A percentile compares a stretch with the other conserved stretches of the same genome.
These are phyloP conservation scores for Bromus sterilis DNA, from an alignment of 176 grass and related monocot species.

Conservation along the genomic window DNA sequence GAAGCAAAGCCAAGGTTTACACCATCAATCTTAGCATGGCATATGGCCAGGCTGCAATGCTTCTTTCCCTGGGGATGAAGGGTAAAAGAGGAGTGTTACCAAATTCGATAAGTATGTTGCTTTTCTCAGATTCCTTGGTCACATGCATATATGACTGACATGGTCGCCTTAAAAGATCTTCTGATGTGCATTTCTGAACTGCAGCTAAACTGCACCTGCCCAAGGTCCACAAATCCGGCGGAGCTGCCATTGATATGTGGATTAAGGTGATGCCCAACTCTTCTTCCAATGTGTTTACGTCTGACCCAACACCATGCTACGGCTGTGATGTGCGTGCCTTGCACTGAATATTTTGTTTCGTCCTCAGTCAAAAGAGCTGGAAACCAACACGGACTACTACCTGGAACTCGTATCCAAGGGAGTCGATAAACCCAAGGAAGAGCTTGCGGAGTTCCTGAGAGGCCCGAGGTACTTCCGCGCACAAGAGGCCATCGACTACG, in stretches of 20 bases:
- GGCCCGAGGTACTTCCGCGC: slow-evolving; percentile 63
- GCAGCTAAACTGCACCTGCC: slow-evolving; percentile 71
- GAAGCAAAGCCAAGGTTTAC: slow-evolving; percentile 80
- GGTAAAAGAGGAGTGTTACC: slow-evolving; percentile 69
- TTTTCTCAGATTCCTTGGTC: neutral
- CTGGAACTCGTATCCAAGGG: slow-evolving; percentile 55
- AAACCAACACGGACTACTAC: slow-evolving; percentile 71
- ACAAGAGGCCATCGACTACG: slow-evolving; percentile 74
- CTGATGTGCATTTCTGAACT: slow-evolving; percentile 12
- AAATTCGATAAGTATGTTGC: slow-evolving; percentile 63
- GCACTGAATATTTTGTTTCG: neutral
- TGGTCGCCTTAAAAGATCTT: neutral
- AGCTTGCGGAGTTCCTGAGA: slow-evolving; percentile 59
- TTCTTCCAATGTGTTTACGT: neutral
- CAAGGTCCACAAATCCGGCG: slow-evolving; percentile 63
- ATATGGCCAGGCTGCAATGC: slow-evolving; percentile 85
- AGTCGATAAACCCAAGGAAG: slow-evolving; percentile 70
- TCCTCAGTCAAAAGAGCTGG: slow-evolving; percentile 73
- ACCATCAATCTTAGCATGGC: slow-evolving; percentile 87
- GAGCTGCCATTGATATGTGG: slow-evolving; percentile 83
- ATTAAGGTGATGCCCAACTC: slow-evolving; percentile 38
- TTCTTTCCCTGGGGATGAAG: slow-evolving; percentile 78
- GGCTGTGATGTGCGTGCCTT: neutral
- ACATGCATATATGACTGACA: neutral
- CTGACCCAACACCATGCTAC: neutral